These are phyloP conservation scores for Cordyceps cicadae DNA, from an alignment of 2,329 filamentous ascomycete genomes.

Conservation along the genomic window DNA sequence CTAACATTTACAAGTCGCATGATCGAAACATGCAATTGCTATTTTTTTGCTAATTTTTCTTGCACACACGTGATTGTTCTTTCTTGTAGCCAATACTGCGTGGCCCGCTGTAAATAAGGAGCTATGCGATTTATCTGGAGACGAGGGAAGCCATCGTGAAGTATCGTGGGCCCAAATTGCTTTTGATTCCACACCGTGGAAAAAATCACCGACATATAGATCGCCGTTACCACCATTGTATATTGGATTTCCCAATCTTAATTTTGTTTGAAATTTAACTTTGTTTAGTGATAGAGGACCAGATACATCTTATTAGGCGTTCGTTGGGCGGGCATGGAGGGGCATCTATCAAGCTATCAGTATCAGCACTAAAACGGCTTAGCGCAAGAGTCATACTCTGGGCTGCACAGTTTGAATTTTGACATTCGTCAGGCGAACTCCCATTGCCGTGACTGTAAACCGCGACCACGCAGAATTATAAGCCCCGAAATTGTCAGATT, in stretches of 20 bases:
- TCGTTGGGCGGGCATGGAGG: slow-evolving; percentile 18
- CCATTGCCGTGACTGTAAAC: slow-evolving; percentile 16
- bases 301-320: background rate
- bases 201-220: no score
- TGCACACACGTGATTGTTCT: background rate
- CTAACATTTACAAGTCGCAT: slow-evolving; percentile 11
- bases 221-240: no score
- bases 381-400: slow-evolving; percentile 32
- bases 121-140: no score
- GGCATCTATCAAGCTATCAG: slow-evolving; percentile 33
- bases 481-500: background rate
- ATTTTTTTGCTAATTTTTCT: background rate
- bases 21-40: slow-evolving; percentile 20
- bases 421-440: slow-evolving; percentile 28
- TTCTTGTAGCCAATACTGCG: no score
- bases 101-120: no score
- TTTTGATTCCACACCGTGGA: no score
- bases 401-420: slow-evolving; percentile 37
- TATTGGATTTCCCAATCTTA: no score
- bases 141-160: no score
- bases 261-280: no score
- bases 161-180: no score
- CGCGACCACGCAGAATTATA: slow-evolving; percentile 15
- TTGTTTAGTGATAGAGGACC: no score
- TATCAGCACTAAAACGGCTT: slow-evolving; percentile 28